Conservation (phyloP, 768 basidiomycete species). For the Mycena capillaripes region DNA sequence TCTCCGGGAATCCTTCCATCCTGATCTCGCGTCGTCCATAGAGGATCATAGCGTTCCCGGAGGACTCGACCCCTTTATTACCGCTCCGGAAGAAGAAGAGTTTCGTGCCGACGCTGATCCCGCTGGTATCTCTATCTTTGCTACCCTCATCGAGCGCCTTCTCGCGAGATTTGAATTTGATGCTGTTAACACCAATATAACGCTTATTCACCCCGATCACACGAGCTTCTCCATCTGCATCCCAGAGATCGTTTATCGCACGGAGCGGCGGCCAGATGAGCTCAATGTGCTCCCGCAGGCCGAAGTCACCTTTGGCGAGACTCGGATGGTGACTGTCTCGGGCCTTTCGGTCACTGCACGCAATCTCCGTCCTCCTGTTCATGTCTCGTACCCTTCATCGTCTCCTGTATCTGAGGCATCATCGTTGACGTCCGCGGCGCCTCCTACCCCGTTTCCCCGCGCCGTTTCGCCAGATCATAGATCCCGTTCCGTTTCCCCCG, state of each 20-base stretch:
- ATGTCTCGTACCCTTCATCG: slow-evolving; percentile 5
- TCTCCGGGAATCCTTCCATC: slow-evolving; percentile 77
- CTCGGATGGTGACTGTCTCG: slow-evolving; percentile 67
- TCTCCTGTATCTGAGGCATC: slow-evolving; percentile 38
- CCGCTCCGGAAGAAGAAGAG: slow-evolving; percentile 56
- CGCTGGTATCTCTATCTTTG: slow-evolving; percentile 84
- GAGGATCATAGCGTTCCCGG: slow-evolving; percentile 74
- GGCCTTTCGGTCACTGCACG: slow-evolving; percentile 69
- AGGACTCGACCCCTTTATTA: slow-evolving; percentile 70
- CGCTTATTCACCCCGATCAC: slow-evolving; percentile 74
- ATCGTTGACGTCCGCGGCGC: slow-evolving; percentile 17
- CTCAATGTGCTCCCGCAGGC: slow-evolving; percentile 9
- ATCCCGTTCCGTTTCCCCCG: slow-evolving; percentile 56
- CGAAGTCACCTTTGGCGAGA: slow-evolving; percentile 43
- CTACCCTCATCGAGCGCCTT: slow-evolving; percentile 83
- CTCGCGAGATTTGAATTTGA: slow-evolving; percentile 86
- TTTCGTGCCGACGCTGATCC: slow-evolving; percentile 67
- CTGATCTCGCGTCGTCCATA: slow-evolving; percentile 49
- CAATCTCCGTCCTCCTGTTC: slow-evolving; percentile 50
- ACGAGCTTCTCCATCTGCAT: slow-evolving; percentile 74
- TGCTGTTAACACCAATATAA: slow-evolving; percentile 75
- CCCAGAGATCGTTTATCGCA: slow-evolving; percentile 70
- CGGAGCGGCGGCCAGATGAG: slow-evolving; percentile 47
- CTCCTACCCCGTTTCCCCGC: slow-evolving; percentile 34
- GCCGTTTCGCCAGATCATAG: slow-evolving; percentile 42